Evolutionary conservation across 345 rosid genomes (phyloP).

Genomic region (Orychophragmus violaceus): DNA sequence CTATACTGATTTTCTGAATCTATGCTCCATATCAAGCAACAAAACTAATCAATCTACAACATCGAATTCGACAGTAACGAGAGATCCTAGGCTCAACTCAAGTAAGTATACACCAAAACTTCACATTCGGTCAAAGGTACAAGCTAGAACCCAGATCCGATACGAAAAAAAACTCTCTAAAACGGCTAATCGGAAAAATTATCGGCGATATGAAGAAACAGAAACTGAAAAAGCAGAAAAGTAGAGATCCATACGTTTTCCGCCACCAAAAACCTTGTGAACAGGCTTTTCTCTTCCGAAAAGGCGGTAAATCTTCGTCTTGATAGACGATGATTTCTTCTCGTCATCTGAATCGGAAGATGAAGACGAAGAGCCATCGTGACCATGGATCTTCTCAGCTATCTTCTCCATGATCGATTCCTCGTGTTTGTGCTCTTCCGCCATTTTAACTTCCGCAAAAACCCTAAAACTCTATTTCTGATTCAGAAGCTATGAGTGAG

Average conservation of each 20-base stretch:
- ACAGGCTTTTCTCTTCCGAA: conserved; percentile 64
- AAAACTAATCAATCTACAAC: not conserved
- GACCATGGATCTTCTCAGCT: conserved; percentile 37
- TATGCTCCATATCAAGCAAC: not conserved
- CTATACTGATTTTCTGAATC: too few species aligned
- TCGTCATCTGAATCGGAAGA: conserved; percentile 34
- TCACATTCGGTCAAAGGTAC: not conserved
- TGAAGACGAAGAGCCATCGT: conserved; percentile 33
- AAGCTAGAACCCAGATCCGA: conserved; percentile 25
- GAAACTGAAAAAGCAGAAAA: too few species aligned
- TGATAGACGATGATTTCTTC: conserved; percentile 24
- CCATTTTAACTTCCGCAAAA: conserved; percentile 30
- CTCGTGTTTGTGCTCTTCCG: conserved; percentile 34
- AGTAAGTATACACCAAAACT: not conserved
- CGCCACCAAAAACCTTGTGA: conserved; percentile 34
- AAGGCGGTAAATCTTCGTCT: conserved; percentile 49
- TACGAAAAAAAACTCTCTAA: not conserved
- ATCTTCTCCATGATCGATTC: conserved; percentile 35
- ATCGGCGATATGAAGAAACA: too few species aligned
- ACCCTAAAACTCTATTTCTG: not conserved
- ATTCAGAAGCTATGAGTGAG: conserved; percentile 14
- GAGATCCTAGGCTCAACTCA: not conserved
- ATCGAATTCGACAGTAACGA: too few species aligned
- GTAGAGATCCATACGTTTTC: conserved; percentile 37
- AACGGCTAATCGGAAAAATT: not conserved